Evolutionary conservation across 768 basidiomycete genomes (phyloP), one percentile per base, ranked within the genome.

Genomic region (Suillus subalutaceus): DNA sequence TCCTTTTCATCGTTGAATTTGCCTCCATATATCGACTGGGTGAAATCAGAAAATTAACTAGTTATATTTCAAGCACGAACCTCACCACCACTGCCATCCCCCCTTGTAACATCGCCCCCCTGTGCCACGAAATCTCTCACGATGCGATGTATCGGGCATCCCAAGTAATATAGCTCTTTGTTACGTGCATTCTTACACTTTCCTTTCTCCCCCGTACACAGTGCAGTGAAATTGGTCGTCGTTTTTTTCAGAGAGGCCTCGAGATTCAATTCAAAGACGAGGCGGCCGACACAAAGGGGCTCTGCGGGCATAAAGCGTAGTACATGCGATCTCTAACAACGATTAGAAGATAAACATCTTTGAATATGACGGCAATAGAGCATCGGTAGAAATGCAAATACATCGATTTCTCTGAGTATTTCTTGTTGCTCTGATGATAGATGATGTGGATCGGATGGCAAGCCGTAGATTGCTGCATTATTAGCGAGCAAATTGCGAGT

Each of bases 21-120:
- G 0, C 81, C 80, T 4, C 84, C 83, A 65, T 83, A 83, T 56
- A 82, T 79, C 35, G 81, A 83, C 81, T 82, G 52, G 23, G 38
- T 10, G 62, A 65, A 62, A 60, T 65, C 26, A 58, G 59, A 53
- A 37, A 43, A 46, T 20, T 37, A 38, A 38, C 38, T 46, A 38
- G 52, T 63, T 48, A 63, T 44, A 60, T 41, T 43, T 60, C 26
- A 37, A 52, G 52, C 48, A 74, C 76, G 68, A 72, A 86, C 81
- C 82, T 87, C 85, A 16, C 86, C 86, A 1, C 85, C 84, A 61
- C 78, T 81, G 41, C 85, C 86, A 69, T 86, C 86, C 6, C 81
- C 79, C 53, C 85, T 71, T 26, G 84, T 85, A 46, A 86, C 75
- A 69, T 87, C 85, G 7, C 85, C 85, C n/a, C 83, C 82, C 69